phyloP scores from a whole-genome alignment of 2,329 filamentous ascomycete species.

The Neofusicoccum sp. region DNA sequence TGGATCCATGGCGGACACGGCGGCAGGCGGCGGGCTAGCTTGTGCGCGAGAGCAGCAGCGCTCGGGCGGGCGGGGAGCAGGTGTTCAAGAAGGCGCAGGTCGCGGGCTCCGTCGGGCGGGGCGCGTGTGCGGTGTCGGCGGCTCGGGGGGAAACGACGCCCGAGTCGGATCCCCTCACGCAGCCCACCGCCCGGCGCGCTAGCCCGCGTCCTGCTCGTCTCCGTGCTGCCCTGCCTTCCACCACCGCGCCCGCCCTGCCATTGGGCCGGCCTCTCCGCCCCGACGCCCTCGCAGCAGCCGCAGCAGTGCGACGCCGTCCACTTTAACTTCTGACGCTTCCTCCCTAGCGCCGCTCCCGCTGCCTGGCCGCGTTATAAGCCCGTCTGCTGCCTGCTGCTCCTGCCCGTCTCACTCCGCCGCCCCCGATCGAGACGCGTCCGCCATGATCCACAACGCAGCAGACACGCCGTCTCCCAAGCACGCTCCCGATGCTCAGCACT shows the following conservation, averaged over 20 bases:
- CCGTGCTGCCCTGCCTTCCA: neutral
- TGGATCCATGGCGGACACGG: neutral
- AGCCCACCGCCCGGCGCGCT: neutral
- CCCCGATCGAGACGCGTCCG: too few relatives aligned
- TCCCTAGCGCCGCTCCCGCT: neutral
- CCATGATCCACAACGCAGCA: neutral
- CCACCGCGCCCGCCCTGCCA: neutral
- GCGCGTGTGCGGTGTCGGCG: neutral
- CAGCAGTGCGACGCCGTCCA: neutral
- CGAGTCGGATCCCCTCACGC: slow-evolving; percentile 6
- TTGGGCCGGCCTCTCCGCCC: neutral
- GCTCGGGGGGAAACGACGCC: neutral
- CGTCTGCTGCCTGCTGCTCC: neutral
- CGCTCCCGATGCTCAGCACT: neutral
- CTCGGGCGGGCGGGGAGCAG: neutral
- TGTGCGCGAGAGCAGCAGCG: neutral
- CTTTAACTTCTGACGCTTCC: neutral
- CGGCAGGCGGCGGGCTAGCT: neutral
- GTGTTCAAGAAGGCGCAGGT: neutral
- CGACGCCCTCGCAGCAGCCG: neutral
- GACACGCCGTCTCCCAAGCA: neutral
- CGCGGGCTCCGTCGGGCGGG: neutral
- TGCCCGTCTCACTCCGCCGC: too few relatives aligned
- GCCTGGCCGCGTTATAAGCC: neutral
- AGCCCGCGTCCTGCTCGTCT: neutral